Evolutionary conservation across 2,329 filamentous ascomycete genomes (phyloP).

Genomic region (Rachicladosporium sp.): DNA sequence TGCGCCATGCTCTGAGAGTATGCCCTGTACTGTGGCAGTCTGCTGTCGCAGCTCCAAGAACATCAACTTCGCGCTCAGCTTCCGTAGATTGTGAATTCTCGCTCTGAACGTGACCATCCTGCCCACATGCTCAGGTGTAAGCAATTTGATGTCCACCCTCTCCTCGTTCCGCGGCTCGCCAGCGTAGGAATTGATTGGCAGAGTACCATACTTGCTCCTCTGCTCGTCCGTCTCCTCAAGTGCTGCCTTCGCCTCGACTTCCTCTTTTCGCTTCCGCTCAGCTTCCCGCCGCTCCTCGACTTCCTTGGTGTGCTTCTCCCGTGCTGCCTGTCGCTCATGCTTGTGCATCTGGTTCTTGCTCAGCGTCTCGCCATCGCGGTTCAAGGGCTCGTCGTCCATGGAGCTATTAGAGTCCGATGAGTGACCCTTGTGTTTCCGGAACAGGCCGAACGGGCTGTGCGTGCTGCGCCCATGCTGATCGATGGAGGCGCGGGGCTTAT

Average conservation of each 20-base stretch:
- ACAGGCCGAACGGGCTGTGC: conserved; percentile 22
- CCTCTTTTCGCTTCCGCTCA: conserved; percentile 34
- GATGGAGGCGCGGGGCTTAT: conserved; percentile 10
- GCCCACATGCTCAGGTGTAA: conserved; percentile 42
- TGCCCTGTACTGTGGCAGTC: conserved; percentile 71
- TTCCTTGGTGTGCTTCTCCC: conserved; percentile 33
- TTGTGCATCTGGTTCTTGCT: conserved; percentile 39
- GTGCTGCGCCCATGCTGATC: conserved; percentile 18
- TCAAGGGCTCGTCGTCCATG: conserved; percentile 30
- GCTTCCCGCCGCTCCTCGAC: conserved; percentile 32
- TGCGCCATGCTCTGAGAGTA: conserved; percentile 51
- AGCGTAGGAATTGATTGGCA: conserved; percentile 47
- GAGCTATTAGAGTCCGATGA: conserved; percentile 23
- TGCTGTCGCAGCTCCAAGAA: conserved; percentile 82
- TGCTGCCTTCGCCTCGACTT: conserved; percentile 36
- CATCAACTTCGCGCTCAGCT: conserved; percentile 68
- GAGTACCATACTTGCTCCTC: conserved; percentile 44
- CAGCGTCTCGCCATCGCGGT: conserved; percentile 38
- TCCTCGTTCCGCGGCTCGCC: conserved; percentile 36
- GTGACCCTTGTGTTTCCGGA: conserved; percentile 17
- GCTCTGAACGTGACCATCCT: conserved; percentile 55
- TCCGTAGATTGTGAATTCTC: conserved; percentile 65
- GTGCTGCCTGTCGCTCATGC: conserved; percentile 32
- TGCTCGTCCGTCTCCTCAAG: conserved; percentile 47
- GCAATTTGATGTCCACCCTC: conserved; percentile 38